These are phyloP conservation scores for Prunus mongolica DNA, from an alignment of 306 rosid genomes.

Conservation along the genomic window DNA sequence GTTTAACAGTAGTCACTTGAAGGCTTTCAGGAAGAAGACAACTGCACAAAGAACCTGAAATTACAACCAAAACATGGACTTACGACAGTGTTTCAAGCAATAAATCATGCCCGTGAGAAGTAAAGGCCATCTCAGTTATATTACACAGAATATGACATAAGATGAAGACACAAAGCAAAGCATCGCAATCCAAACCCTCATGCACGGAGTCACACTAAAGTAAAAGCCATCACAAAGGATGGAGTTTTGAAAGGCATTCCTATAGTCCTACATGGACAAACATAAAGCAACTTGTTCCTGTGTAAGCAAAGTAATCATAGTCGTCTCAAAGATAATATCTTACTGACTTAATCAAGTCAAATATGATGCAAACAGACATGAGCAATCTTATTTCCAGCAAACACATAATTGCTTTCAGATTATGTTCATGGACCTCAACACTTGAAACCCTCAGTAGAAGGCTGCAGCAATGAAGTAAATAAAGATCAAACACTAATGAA, in stretches of 20 bases:
- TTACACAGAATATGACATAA: not conserved
- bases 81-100: slow-evolving; percentile 13
- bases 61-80: slow-evolving; percentile 25
- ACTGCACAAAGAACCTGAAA: slow-evolving; percentile 83
- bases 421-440: not conserved
- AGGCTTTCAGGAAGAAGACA: slow-evolving; percentile 96
- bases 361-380: not conserved
- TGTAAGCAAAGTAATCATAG: not conserved
- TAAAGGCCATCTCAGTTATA: not conserved
- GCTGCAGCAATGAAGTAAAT: not conserved
- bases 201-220: not conserved
- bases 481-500: not conserved
- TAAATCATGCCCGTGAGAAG: not conserved
- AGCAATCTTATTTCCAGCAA: not conserved
- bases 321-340: not conserved
- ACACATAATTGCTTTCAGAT: not conserved
- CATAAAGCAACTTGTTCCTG: not conserved
- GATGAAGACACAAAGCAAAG: not conserved
- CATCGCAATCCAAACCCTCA: not conserved
- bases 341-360: not conserved
- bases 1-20: slow-evolving; percentile 75
- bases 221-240: not conserved
- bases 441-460: not conserved
- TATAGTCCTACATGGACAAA: not conserved
- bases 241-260: not conserved